phyloP scores from a whole-genome alignment of 1,284 basidiomycete species.

The Sporisorium graminicola region DNA sequence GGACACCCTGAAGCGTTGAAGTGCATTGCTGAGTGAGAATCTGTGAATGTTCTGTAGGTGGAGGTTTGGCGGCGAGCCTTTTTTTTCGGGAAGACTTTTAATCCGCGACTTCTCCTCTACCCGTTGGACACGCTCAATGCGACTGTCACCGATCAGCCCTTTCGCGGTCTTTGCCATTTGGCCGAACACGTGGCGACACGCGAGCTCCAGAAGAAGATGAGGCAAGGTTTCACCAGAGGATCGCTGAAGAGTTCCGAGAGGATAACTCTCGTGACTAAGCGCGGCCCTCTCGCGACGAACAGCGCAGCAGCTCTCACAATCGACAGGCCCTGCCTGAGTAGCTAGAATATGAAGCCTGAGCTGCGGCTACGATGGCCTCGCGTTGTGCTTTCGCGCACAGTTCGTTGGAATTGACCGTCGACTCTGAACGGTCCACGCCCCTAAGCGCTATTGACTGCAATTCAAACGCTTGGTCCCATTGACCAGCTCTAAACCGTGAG shows the following conservation, averaged over 20 bases:
- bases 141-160: not conserved
- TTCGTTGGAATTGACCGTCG: not conserved
- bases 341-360: too few relatives aligned
- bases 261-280: not conserved
- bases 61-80: not conserved
- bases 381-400: not conserved
- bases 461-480: not conserved
- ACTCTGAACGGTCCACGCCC: not conserved
- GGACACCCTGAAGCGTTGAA: not conserved
- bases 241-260: not conserved
- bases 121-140: not conserved
- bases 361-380: too few relatives aligned
- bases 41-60: not conserved
- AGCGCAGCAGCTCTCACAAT: not conserved
- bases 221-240: not conserved
- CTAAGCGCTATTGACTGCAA: too few relatives aligned
- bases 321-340: too few relatives aligned
- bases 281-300: not conserved
- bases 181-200: slow-evolving; percentile 2
- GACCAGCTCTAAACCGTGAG: not conserved
- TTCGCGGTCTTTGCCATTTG: slow-evolving; percentile 8
- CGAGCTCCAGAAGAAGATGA: not conserved
- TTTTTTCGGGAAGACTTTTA: not conserved
- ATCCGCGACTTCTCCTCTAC: not conserved
- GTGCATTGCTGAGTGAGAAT: not conserved